Conservation (phyloP, 2,329 filamentous ascomycete genomes). For the Graphilbum sp. region DNA sequence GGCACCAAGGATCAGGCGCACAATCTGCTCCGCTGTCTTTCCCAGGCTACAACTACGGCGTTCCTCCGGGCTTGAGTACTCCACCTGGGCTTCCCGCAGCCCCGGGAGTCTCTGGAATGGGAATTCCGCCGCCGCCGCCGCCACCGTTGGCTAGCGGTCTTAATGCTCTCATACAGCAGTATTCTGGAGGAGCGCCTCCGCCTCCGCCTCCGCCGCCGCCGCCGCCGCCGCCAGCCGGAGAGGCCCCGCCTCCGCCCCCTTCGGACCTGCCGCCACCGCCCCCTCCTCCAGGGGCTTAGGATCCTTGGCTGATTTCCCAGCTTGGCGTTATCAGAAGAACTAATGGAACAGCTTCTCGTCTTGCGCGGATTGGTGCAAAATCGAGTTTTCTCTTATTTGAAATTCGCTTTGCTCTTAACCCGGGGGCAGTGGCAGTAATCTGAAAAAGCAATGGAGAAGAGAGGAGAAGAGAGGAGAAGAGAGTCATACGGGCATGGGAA, state of each 20-base stretch:
- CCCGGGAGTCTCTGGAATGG: slow-evolving; percentile 7
- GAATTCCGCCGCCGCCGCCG: slow-evolving; percentile 20
- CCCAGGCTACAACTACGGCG: slow-evolving; percentile 24
- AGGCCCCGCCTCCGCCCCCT: slow-evolving; percentile 19
- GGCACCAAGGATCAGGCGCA: slow-evolving; percentile 20
- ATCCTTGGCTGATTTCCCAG: neutral
- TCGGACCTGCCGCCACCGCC: slow-evolving; percentile 19
- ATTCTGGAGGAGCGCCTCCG: slow-evolving; percentile 13
- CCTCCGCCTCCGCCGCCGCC: slow-evolving; percentile 7
- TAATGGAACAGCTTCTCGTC: too few relatives aligned
- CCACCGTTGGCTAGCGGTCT: slow-evolving; percentile 38
- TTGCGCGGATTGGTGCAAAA: too few relatives aligned
- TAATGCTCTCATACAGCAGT: slow-evolving; percentile 51
- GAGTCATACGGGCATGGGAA: too few relatives aligned
- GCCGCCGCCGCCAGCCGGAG: slow-evolving; percentile 10
- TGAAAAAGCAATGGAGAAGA: too few relatives aligned
- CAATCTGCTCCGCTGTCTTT: slow-evolving; percentile 18
- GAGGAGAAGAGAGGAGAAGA: too few relatives aligned
- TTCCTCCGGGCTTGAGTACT: slow-evolving; percentile 31
- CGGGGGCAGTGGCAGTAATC: too few relatives aligned
- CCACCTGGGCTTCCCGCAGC: slow-evolving; percentile 8
- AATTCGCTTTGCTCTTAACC: too few relatives aligned
- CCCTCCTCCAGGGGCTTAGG: slow-evolving; percentile 13
- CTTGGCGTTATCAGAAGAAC: too few relatives aligned
- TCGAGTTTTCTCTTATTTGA: too few relatives aligned